These are phyloP conservation scores for Colletotrichum sublineola DNA, from an alignment of 2,329 filamentous ascomycete species.

Conservation along the genomic window DNA sequence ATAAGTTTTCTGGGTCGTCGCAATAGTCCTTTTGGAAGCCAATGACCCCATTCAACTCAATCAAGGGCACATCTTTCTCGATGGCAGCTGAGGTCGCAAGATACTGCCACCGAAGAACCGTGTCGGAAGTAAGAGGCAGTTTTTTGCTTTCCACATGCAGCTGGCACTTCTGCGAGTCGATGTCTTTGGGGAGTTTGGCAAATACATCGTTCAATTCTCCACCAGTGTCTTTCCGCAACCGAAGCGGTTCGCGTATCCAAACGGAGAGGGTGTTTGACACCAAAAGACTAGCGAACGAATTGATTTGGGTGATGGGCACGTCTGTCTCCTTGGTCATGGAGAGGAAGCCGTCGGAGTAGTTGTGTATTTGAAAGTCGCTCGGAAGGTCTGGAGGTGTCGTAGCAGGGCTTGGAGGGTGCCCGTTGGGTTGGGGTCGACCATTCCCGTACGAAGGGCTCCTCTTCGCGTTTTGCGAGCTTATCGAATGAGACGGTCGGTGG, in stretches of 20 bases:
- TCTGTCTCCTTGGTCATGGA: conserved; percentile 77
- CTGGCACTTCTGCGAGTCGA: conserved; percentile 58
- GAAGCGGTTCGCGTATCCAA: conserved; percentile 83
- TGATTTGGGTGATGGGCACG: conserved; percentile 74
- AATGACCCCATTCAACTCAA: conserved; percentile 83
- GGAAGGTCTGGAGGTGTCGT: conserved; percentile 78
- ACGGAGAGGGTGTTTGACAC: conserved; percentile 80
- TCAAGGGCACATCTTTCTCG: conserved; percentile 68
- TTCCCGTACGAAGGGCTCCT: conserved; percentile 76
- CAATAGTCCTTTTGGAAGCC: conserved; percentile 82
- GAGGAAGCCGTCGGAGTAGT: conserved; percentile 82
- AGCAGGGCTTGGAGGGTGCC: conserved; percentile 79
- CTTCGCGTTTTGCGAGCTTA: conserved; percentile 76
- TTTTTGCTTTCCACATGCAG: conserved; percentile 66
- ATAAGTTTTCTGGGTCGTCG: conserved; percentile 73
- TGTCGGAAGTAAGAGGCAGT: conserved; percentile 61
- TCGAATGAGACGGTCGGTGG: conserved; percentile 83
- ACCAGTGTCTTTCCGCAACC: conserved; percentile 76
- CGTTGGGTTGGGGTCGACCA: conserved; percentile 67
- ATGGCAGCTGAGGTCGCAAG: conserved; percentile 67
- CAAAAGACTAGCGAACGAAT: conserved; percentile 81
- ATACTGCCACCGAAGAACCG: conserved; percentile 78
- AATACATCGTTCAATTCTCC: conserved; percentile 78
- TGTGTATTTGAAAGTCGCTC: conserved; percentile 73
- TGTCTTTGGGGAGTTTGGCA: conserved; percentile 60